These are phyloP conservation scores for Pachysandra terminalis DNA, from an alignment of 164 flowering plant genomes.

Conservation along the genomic window DNA sequence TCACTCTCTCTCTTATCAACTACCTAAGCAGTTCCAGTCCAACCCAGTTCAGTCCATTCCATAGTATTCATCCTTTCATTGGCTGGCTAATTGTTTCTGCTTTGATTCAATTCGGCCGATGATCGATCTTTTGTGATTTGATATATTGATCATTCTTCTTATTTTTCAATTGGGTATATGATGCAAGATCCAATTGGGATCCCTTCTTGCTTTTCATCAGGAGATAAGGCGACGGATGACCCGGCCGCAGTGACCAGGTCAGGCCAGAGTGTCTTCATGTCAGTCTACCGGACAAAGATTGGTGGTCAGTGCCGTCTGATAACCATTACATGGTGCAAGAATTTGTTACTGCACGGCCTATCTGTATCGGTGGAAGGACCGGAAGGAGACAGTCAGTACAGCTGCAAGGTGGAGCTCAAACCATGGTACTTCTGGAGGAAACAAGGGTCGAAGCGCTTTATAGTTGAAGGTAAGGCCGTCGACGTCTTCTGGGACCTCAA, in stretches of 20 bases:
- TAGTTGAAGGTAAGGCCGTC: constrained; percentile 35
- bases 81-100: background rate
- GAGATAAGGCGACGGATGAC: constrained; percentile 45
- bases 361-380: constrained; percentile 53
- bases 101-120: background rate
- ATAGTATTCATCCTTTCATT: background rate
- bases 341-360: constrained; percentile 58
- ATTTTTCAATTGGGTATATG: background rate
- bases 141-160: background rate
- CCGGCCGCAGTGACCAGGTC: constrained; percentile 46
- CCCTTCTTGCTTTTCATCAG: constrained; percentile 67
- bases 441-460: constrained; percentile 54
- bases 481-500: constrained; percentile 68
- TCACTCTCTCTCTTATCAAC: constrained; percentile 10
- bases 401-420: constrained; percentile 67
- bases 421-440: constrained; percentile 76
- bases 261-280: constrained; percentile 39
- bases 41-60: constrained; percentile 4
- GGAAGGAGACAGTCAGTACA: constrained; percentile 34
- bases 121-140: background rate
- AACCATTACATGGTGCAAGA: constrained; percentile 78
- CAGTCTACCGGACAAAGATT: constrained; percentile 31
- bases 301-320: constrained; percentile 51
- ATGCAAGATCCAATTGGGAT: constrained; percentile 72
- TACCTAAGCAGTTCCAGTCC: constrained; percentile 2